Conservation (phyloP, 257 asterid species). For the Avicennia marina region DNA sequence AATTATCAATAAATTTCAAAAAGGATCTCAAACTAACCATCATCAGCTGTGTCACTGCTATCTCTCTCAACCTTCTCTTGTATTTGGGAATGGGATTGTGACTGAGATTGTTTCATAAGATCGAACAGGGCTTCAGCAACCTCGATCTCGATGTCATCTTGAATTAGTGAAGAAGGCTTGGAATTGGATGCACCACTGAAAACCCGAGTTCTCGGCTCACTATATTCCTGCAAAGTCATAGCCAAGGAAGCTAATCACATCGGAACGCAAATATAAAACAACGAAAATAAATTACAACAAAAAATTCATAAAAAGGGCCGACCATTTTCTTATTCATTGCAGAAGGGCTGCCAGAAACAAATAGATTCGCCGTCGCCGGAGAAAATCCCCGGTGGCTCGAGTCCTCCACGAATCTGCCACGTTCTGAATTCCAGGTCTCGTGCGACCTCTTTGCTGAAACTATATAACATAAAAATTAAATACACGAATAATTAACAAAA, state of each 20-base stretch:
- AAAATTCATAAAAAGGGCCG: conserved; percentile 14
- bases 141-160: conserved; percentile 64
- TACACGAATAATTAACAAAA: background rate
- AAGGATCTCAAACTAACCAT: conserved; percentile 20
- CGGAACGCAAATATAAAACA: background rate
- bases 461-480: conserved; percentile 15
- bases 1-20: background rate
- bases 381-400: conserved; percentile 30
- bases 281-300: background rate
- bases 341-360: conserved; percentile 17
- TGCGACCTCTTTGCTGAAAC: conserved; percentile 41
- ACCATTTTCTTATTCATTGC: conserved; percentile 39
- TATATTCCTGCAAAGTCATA: conserved; percentile 33
- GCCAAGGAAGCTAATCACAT: background rate
- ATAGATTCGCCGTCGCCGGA: conserved; percentile 21
- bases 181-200: conserved; percentile 16
- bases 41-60: conserved; percentile 14
- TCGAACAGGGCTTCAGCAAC: conserved; percentile 74
- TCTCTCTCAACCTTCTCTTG: conserved; percentile 26
- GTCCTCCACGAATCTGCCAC: conserved; percentile 29
- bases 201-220: conserved; percentile 27
- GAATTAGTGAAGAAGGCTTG: conserved; percentile 26
- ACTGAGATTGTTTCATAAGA: conserved; percentile 54
- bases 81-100: conserved; percentile 26
- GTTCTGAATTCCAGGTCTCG: conserved; percentile 30